Percentiles rank a stretch among this genome's conserved stretches.
Evolutionary conservation across 2,329 filamentous ascomycete genomes (phyloP).

Genomic region (Pyrenochaeta sp.): DNA sequence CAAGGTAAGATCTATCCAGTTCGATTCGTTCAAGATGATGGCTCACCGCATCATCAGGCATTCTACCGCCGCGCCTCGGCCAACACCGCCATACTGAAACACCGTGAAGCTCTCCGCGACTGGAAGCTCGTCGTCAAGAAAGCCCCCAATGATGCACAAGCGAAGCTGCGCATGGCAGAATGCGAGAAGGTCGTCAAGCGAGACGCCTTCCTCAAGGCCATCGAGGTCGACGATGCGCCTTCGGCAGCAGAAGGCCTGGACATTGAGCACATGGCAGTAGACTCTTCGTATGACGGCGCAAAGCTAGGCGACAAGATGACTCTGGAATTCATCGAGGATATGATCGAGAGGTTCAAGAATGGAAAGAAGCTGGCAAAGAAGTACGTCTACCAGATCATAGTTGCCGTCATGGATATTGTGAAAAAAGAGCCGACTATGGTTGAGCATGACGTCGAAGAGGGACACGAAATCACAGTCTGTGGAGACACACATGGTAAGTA

Average conservation of each 20-base stretch:
- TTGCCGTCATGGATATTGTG: slow-evolving; percentile 87
- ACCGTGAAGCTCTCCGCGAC: slow-evolving; percentile 87
- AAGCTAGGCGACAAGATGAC: slow-evolving; percentile 85
- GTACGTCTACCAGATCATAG: slow-evolving; percentile 96
- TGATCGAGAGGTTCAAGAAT: slow-evolving; percentile 87
- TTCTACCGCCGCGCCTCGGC: slow-evolving; percentile 94
- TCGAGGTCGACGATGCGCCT: slow-evolving; percentile 90
- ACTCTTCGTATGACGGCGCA: slow-evolving; percentile 85
- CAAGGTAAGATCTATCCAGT: slow-evolving; percentile 69
- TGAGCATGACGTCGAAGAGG: slow-evolving; percentile 82
- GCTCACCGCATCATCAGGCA: slow-evolving; percentile 64
- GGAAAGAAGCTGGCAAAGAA: slow-evolving; percentile 96
- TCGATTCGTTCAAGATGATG: background rate
- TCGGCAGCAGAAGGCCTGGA: slow-evolving; percentile 92
- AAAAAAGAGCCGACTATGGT: slow-evolving; percentile 97
- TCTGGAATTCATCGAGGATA: slow-evolving; percentile 95
- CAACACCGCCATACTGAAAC: slow-evolving; percentile 87
- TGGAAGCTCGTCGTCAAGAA: slow-evolving; percentile 91
- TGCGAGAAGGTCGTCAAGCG: slow-evolving; percentile 95
- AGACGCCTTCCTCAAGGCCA: slow-evolving; percentile 91
- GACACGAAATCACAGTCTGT: slow-evolving; percentile 86
- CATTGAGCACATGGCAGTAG: slow-evolving; percentile 83
- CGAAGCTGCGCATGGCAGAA: slow-evolving; percentile 87
- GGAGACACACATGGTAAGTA: slow-evolving; percentile 90
- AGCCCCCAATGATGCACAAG: slow-evolving; percentile 88